Conservation (phyloP, 2,329 filamentous ascomycete species). For the Plectosphaerella sp. region DNA sequence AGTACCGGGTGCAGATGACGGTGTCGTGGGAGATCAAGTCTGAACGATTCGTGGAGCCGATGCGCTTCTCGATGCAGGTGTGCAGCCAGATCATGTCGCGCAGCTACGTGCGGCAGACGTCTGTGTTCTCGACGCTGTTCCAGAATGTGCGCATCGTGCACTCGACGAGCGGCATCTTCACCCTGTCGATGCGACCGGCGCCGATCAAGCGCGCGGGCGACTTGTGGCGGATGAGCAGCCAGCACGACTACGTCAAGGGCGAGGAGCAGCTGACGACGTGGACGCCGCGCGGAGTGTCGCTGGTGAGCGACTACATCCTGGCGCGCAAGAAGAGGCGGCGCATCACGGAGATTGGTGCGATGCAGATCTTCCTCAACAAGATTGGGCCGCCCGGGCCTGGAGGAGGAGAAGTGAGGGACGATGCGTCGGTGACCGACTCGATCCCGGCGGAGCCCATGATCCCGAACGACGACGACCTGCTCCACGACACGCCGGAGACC, state of each 20-base stretch:
- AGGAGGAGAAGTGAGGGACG: slow-evolving; percentile 19
- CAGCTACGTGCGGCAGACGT: slow-evolving; percentile 78
- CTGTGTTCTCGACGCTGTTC: slow-evolving; percentile 83
- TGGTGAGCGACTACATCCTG: slow-evolving; percentile 82
- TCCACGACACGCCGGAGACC: slow-evolving; percentile 52
- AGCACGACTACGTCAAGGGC: slow-evolving; percentile 92
- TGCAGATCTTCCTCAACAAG: slow-evolving; percentile 60
- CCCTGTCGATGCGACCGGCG: slow-evolving; percentile 77
- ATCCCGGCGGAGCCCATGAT: slow-evolving; percentile 34
- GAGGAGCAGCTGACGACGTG: slow-evolving; percentile 83
- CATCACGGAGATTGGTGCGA: slow-evolving; percentile 74
- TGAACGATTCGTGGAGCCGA: slow-evolving; percentile 77
- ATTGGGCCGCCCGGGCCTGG: slow-evolving; percentile 44
- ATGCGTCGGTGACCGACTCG: slow-evolving; percentile 31
- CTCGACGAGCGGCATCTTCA: slow-evolving; percentile 82
- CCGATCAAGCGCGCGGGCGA: slow-evolving; percentile 90
- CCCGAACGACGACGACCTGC: slow-evolving; percentile 50
- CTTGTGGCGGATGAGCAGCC: slow-evolving; percentile 93
- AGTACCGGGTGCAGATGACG: slow-evolving; percentile 84
- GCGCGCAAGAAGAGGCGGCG: slow-evolving; percentile 70
- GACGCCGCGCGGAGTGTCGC: slow-evolving; percentile 82
- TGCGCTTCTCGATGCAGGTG: slow-evolving; percentile 79
- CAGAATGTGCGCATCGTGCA: slow-evolving; percentile 81
- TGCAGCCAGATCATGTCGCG: slow-evolving; percentile 80
- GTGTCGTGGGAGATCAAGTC: slow-evolving; percentile 84